Conservation (phyloP, 805 yeast genomes). For the Sugiyamaella smithiae region DNA sequence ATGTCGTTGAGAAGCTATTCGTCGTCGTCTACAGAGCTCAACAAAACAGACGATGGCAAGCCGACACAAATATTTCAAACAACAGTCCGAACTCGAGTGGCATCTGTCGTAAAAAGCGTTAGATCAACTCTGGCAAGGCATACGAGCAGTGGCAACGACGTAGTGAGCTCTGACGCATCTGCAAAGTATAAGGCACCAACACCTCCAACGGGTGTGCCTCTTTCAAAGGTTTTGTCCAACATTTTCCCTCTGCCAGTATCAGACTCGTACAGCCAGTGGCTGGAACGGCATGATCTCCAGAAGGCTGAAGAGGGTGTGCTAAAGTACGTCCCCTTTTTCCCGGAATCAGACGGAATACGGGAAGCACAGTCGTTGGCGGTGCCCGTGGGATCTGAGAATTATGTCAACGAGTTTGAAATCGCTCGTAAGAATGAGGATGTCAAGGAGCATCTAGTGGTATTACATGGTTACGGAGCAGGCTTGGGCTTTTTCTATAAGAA, state of each 20-base stretch:
- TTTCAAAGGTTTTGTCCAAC: slow-evolving; percentile 28
- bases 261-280: slow-evolving; percentile 46
- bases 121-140: slow-evolving; percentile 3
- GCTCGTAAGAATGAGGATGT: slow-evolving; percentile 20
- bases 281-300: slow-evolving; percentile 34
- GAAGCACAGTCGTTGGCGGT: slow-evolving; percentile 47
- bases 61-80: not conserved
- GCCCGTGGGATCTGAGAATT: slow-evolving; percentile 47
- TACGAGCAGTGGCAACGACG: slow-evolving; percentile 12
- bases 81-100: not conserved
- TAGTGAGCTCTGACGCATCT: slow-evolving; percentile 6
- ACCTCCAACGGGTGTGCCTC: slow-evolving; percentile 37
- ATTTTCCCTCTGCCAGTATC: slow-evolving; percentile 36
- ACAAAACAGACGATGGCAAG: not conserved
- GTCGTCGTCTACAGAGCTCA: not conserved
- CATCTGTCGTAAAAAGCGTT: not conserved
- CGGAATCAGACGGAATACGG: slow-evolving; percentile 29
- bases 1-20: not conserved
- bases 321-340: slow-evolving; percentile 50
- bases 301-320: slow-evolving; percentile 51
- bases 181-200: slow-evolving; percentile 28
- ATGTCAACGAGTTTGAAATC: slow-evolving; percentile 75
- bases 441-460: slow-evolving; percentile 52
- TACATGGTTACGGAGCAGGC: slow-evolving; percentile 95
- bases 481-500: slow-evolving; percentile 78